These are phyloP conservation scores for Globisporangium camurandrum DNA, from an alignment of 352 stramenopile genomes.

Conservation along the genomic window DNA sequence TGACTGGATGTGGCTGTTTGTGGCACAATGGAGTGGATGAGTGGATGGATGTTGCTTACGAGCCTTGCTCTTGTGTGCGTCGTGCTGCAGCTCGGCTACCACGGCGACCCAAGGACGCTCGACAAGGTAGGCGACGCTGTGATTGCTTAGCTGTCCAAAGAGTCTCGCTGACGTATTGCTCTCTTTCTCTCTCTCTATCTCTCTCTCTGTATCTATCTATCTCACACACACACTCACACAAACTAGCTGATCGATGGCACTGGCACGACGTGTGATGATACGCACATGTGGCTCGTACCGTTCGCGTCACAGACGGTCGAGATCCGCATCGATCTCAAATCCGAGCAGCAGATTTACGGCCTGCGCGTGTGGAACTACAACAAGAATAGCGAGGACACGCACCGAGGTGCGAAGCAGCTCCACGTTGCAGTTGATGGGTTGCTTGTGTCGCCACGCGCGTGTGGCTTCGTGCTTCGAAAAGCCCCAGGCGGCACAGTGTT, in stretches of 20 bases:
- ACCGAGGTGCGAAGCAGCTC: constrained; percentile 60
- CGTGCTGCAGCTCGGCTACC: constrained; percentile 43
- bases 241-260: constrained; percentile 73
- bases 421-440: constrained; percentile 37
- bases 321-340: constrained; percentile 55
- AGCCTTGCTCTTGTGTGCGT: not conserved
- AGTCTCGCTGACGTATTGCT: too few relatives aligned
- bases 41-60: not conserved
- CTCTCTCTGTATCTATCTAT: not conserved
- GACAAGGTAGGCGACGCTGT: constrained; percentile 80
- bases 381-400: constrained; percentile 64
- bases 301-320: constrained; percentile 31
- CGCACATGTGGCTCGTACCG: constrained; percentile 88
- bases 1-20: not conserved
- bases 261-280: constrained; percentile 78
- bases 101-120: constrained; percentile 75
- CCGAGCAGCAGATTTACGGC: constrained; percentile 42
- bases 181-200: too few relatives aligned
- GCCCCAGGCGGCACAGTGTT: constrained; percentile 59
- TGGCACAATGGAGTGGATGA: not conserved
- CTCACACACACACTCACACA: not conserved
- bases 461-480: constrained; percentile 70
- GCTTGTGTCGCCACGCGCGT: constrained; percentile 41
- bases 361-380: constrained; percentile 84
- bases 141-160: too few relatives aligned